phyloP scores from a whole-genome alignment of 345 rosid species.

The Dipteronia dyeriana region DNA sequence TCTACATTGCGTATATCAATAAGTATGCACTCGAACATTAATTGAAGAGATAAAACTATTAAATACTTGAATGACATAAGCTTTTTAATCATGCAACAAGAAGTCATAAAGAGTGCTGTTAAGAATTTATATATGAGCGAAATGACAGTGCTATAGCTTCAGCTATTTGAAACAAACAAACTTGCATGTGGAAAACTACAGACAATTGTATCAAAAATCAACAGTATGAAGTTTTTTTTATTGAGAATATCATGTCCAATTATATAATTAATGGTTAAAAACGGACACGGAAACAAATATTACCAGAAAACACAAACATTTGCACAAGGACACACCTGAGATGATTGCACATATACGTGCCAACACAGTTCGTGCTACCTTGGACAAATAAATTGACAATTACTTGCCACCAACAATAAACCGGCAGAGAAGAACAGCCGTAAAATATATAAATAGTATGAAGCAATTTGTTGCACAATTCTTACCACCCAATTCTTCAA shows the following conservation, averaged over 20 bases:
- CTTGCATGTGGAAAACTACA: neutral
- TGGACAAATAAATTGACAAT: neutral
- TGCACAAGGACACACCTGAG: neutral
- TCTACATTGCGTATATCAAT: neutral
- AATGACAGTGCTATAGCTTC: neutral
- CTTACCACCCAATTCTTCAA: slow-evolving; percentile 93
- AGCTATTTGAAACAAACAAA: neutral
- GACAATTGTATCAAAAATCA: neutral
- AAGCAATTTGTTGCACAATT: slow-evolving; percentile 3
- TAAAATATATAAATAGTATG: neutral
- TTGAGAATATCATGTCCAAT: too few species aligned
- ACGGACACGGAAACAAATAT: neutral
- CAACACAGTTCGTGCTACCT: neutral
- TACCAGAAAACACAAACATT: neutral
- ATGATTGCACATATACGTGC: neutral
- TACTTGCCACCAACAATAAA: neutral
- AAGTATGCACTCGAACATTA: neutral
- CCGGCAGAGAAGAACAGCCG: neutral
- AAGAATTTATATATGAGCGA: neutral
- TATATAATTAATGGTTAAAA: neutral
- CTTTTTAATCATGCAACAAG: neutral
- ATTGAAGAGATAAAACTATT: neutral
- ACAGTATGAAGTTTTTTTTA: neutral
- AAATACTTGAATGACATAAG: neutral
- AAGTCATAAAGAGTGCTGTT: neutral